These are phyloP conservation scores for Adenanthera pavonina DNA, from an alignment of 306 rosid species.

Conservation along the genomic window DNA sequence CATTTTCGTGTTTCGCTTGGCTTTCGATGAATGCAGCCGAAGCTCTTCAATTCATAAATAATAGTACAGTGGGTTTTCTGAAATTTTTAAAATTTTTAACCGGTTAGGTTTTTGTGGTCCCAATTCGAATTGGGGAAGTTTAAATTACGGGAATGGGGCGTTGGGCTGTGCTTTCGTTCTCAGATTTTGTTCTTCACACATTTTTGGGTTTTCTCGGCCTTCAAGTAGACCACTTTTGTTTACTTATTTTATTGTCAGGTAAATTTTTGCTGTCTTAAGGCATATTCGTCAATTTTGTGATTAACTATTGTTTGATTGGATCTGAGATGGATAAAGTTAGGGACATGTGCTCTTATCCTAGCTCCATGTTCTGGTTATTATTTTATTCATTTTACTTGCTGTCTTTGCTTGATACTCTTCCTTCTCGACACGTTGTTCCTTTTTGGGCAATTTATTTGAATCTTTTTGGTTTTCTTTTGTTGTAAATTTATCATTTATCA, in stretches of 20 bases:
- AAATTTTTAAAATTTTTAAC: background rate
- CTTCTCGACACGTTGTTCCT: constrained; percentile 50
- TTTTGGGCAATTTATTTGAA: constrained; percentile 32
- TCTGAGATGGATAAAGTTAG: constrained; percentile 45
- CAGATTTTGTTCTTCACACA: background rate
- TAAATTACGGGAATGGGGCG: background rate
- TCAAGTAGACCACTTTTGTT: background rate
- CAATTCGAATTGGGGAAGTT: background rate
- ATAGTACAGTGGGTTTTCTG: background rate
- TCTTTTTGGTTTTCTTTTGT: constrained; percentile 21
- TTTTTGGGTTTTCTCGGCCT: constrained; percentile 32
- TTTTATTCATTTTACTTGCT: constrained; percentile 46
- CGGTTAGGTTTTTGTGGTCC: background rate
- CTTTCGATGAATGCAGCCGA: background rate
- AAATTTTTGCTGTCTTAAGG: background rate
- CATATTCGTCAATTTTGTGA: background rate
- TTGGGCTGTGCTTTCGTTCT: background rate
- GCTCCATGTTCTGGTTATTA: constrained; percentile 51
- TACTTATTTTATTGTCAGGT: background rate
- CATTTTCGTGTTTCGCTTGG: background rate
- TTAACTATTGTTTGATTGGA: constrained; percentile 49
- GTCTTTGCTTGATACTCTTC: constrained; percentile 54
- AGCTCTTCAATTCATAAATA: background rate
- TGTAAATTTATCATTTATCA: constrained; percentile 42
- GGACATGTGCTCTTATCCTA: constrained; percentile 59